phyloP scores from a whole-genome alignment of 2,329 filamentous ascomycete genomes.

The Coniochaeta pulveracea region DNA sequence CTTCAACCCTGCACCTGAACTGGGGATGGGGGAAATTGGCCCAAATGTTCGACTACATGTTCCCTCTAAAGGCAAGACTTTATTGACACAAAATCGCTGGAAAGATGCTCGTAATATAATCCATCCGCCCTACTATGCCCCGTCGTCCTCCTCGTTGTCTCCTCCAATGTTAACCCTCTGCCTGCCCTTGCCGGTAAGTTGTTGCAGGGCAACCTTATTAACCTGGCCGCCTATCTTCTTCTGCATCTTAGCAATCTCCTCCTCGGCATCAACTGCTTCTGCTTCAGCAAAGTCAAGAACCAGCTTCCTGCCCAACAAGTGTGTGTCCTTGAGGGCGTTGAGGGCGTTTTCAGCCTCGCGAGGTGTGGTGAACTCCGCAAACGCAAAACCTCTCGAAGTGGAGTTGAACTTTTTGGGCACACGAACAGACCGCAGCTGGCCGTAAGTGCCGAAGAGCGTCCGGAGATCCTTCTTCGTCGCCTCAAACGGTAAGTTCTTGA shows the following conservation, averaged over 20 bases:
- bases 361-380: constrained; percentile 88
- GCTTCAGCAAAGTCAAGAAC: constrained; percentile 87
- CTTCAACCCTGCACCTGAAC: constrained; percentile 2
- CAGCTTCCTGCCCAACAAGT: constrained; percentile 79
- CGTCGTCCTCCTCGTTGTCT: constrained; percentile 52
- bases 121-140: no score
- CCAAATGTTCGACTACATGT: no score
- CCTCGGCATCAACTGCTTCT: constrained; percentile 83
- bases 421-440: constrained; percentile 82
- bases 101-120: no score
- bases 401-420: constrained; percentile 93
- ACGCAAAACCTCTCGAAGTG: constrained; percentile 83
- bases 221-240: constrained; percentile 86
- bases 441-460: constrained; percentile 77
- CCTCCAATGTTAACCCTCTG: constrained; percentile 83
- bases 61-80: no score
- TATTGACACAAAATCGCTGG: no score
- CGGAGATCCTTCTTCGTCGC: constrained; percentile 86
- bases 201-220: constrained; percentile 82
- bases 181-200: constrained; percentile 71
- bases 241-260: constrained; percentile 94
- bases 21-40: no score
- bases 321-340: constrained; percentile 82
- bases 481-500: constrained; percentile 98
- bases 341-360: constrained; percentile 84